A percentile compares a stretch with the other conserved stretches of the same genome.
These are phyloP conservation scores for Setaria italica DNA, from an alignment of 202 grass and related monocot species.

Conservation along the genomic window DNA sequence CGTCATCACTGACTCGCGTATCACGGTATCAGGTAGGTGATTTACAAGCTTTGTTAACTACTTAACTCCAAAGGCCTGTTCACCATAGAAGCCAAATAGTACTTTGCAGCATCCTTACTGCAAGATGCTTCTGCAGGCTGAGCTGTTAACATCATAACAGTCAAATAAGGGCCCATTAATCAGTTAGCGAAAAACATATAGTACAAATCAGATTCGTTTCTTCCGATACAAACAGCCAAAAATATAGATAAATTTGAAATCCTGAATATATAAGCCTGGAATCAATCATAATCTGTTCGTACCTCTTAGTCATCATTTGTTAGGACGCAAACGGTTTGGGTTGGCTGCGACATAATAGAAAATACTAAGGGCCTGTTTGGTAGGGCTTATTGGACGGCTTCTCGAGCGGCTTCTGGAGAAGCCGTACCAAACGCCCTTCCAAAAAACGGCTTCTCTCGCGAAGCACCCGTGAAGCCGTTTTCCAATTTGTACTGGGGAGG, in stretches of 20 bases:
- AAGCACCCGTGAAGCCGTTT: no score
- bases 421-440: no score
- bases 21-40: neutral
- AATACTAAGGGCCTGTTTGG: no score
- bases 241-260: neutral
- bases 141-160: conserved; percentile 34
- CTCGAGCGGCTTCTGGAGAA: no score
- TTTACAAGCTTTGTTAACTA: neutral
- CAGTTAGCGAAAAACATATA: conserved; percentile 1
- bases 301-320: conserved; percentile 48
- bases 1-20: neutral
- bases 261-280: conserved; percentile 17
- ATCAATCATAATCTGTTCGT: conserved; percentile 19
- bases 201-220: neutral
- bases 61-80: neutral
- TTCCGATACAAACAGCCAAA: conserved; percentile 21
- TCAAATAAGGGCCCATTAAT: conserved; percentile 37
- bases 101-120: conserved; percentile 20
- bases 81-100: conserved; percentile 10
- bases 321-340: neutral
- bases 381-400: no score
- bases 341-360: conserved; percentile 19
- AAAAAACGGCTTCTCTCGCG: no score
- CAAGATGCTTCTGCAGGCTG: conserved; percentile 43
- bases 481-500: no score